Percentiles rank a stretch among this genome's conserved stretches.
phyloP scores from a whole-genome alignment of 1,139 yeast genomes.

The Kodamaea ohmeri region DNA sequence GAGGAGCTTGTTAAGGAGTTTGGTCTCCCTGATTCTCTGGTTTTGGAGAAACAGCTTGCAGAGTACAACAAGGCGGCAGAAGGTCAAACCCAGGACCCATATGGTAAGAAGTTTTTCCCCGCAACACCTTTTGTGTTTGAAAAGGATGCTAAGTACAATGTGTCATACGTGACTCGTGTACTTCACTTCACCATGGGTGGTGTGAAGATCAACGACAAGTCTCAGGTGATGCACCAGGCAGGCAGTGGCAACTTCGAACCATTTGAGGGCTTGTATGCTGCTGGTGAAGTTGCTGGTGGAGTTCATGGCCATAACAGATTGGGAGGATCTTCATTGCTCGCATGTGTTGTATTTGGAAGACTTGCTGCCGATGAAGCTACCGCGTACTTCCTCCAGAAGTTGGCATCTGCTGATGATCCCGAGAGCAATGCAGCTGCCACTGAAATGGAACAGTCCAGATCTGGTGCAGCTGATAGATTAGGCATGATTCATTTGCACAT shows the following conservation, averaged over 20 bases:
- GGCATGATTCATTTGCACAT: conserved; percentile 47
- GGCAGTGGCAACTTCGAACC: conserved; percentile 29
- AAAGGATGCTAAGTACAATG: conserved; percentile 36
- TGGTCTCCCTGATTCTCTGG: conserved; percentile 27
- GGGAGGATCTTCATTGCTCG: conserved; percentile 74
- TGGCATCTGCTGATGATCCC: conserved; percentile 18
- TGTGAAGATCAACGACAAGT: conserved; percentile 57
- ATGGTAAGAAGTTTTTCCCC: conserved; percentile 52
- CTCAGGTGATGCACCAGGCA: conserved; percentile 50
- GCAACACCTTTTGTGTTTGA: conserved; percentile 45
- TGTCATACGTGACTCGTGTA: conserved; percentile 66
- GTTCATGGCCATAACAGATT: conserved; percentile 76
- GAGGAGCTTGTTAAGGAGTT: conserved; percentile 48
- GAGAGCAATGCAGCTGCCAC: conserved; percentile 5
- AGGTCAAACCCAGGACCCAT: conserved; percentile 43
- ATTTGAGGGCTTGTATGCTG: conserved; percentile 65
- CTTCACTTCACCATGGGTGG: conserved; percentile 91
- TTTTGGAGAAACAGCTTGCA: conserved; percentile 36
- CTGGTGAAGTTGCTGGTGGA: conserved; percentile 83
- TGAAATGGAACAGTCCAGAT: conserved; percentile 5
- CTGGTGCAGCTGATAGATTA: conserved; percentile 33
- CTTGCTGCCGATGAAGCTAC: conserved; percentile 52
- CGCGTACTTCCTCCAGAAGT: conserved; percentile 30
- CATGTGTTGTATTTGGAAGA: conserved; percentile 80
- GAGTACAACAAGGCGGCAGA: conserved; percentile 48